phyloP scores from a whole-genome alignment of 371 early-diverging fungal genomes.

The Mortierella sp. region DNA sequence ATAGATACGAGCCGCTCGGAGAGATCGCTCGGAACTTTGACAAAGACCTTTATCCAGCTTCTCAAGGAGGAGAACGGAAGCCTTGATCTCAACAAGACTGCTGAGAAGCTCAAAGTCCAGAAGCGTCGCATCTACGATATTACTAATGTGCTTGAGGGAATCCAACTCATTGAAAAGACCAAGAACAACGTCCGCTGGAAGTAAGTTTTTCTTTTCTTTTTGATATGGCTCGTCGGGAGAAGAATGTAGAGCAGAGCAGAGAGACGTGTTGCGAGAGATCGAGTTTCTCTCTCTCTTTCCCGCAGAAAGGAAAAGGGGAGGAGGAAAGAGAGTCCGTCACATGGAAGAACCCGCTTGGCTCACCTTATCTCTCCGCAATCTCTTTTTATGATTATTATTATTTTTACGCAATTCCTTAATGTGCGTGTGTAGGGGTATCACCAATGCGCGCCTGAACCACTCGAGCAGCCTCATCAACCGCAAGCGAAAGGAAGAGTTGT shows the following conservation, averaged over 20 bases:
- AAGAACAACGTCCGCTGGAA: constrained; percentile 87
- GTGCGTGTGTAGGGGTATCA: constrained; percentile 29
- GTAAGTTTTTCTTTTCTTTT: constrained; percentile 62
- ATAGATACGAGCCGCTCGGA: constrained; percentile 53
- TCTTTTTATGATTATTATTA: constrained; percentile 8
- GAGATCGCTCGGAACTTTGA: constrained; percentile 75
- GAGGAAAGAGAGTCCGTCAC: too few relatives aligned
- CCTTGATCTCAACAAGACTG: constrained; percentile 80
- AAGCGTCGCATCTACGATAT: constrained; percentile 91
- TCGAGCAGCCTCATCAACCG: constrained; percentile 21
- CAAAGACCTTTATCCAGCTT: constrained; percentile 78
- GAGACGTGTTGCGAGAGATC: too few relatives aligned
- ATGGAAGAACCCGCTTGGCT: too few relatives aligned
- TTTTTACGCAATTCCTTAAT: not conserved
- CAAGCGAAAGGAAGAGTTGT: constrained; percentile 36
- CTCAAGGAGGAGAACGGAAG: constrained; percentile 72
- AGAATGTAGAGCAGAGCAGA: too few relatives aligned
- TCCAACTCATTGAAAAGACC: constrained; percentile 81
- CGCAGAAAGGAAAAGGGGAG: too few relatives aligned
- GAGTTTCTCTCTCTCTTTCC: too few relatives aligned
- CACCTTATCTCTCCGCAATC: not conserved
- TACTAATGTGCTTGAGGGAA: constrained; percentile 87
- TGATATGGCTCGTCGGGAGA: too few relatives aligned
- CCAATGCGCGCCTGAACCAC: constrained; percentile 13
- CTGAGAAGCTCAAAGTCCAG: constrained; percentile 74